Base-by-base conservation (phyloP, 2,329 filamentous ascomycete species). In the Lasiodiplodia hormozganensis region DNA sequence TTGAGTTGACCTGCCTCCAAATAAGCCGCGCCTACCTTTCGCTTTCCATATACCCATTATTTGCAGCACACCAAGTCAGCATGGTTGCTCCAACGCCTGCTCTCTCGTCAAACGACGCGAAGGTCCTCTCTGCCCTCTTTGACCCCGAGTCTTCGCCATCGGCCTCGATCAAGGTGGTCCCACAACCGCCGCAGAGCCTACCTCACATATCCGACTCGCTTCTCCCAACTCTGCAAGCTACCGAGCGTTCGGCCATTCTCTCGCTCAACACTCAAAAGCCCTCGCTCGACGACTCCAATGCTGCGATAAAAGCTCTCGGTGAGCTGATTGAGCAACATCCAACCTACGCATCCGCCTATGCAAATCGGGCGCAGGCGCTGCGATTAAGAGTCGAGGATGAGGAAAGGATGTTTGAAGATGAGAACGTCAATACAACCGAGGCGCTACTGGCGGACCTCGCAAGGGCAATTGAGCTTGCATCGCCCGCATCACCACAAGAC, bases 331-430 rank as follows among this genome's bases (percentile, higher is more conserved):
- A 81, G 2, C 78, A 85, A 28, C 76, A 88, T 65, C 90, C 91
- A 3, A 78, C 81, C 38, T 94, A 94, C 77, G 90, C 91, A 25
- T 92, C 90, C 71, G 90, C 89, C 6, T 86, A 88, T 69, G 91
- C 93, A 76, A 94, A 95, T 78, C 85, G 91, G 62, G 92, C 90
- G 2, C 92, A 94, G 77, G 85, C 90, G 10, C 73, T 86, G 36
- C 82, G 90, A 25, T 82, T 90, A 58, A 79, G 89, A 68, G 88
- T 90, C 70, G 89, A 89, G 12, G 89, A 91, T 74, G 82, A 67
- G 16, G 51, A 5, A n/a, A 28, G 14, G 10, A 66, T 65, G 53
- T 70, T 69, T 31, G 23, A 40, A 11, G 16, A 5, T 6, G 23
- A 51, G 18, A 74, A 79, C 12, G 80, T 78, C 3, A 77, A 78